A percentile compares a stretch with the other conserved stretches of the same genome.
Evolutionary conservation across 352 stramenopile genomes (phyloP).

Genomic region (Globisporangium irregulare): DNA sequence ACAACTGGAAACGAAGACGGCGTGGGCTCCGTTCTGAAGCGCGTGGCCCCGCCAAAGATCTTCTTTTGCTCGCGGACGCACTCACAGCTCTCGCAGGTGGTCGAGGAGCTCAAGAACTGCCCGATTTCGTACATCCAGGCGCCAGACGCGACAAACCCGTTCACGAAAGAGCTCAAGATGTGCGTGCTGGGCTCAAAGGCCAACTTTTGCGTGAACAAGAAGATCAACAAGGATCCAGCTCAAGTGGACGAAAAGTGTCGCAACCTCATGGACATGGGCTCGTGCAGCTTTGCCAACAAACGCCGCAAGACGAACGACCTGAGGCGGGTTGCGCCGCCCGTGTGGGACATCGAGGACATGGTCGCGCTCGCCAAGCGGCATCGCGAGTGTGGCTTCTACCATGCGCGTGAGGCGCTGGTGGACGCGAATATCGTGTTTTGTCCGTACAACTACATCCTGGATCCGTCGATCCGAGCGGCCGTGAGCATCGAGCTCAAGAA

Average conservation of each 20-base stretch:
- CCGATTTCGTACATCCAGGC: slow-evolving; percentile 54
- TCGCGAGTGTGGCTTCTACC: slow-evolving; percentile 80
- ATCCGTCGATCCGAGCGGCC: slow-evolving; percentile 69
- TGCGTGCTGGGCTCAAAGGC: slow-evolving; percentile 77
- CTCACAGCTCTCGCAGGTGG: slow-evolving; percentile 79
- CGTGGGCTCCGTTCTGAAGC: slow-evolving; percentile 4
- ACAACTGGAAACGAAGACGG: background rate
- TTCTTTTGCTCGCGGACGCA: slow-evolving; percentile 89
- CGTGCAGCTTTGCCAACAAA: slow-evolving; percentile 59
- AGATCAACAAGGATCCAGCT: slow-evolving; percentile 55
- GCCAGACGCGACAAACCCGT: slow-evolving; percentile 36
- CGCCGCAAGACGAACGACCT: slow-evolving; percentile 52
- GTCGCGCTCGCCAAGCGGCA: slow-evolving; percentile 68
- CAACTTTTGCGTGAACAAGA: slow-evolving; percentile 78
- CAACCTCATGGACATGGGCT: slow-evolving; percentile 44
- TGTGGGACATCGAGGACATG: slow-evolving; percentile 88
- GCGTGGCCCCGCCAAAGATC: slow-evolving; percentile 57
- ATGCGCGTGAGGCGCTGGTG: slow-evolving; percentile 42
- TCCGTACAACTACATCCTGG: slow-evolving; percentile 88
- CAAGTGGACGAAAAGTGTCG: slow-evolving; percentile 82
- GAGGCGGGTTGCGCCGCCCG: slow-evolving; percentile 38
- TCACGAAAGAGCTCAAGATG: slow-evolving; percentile 54
- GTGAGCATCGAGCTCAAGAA: slow-evolving; percentile 71
- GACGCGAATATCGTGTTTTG: slow-evolving; percentile 81
- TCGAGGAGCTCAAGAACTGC: slow-evolving; percentile 79